Base-by-base conservation (phyloP, 495 filamentous ascomycete species). In the Podospora pseudopauciseta region DNA sequence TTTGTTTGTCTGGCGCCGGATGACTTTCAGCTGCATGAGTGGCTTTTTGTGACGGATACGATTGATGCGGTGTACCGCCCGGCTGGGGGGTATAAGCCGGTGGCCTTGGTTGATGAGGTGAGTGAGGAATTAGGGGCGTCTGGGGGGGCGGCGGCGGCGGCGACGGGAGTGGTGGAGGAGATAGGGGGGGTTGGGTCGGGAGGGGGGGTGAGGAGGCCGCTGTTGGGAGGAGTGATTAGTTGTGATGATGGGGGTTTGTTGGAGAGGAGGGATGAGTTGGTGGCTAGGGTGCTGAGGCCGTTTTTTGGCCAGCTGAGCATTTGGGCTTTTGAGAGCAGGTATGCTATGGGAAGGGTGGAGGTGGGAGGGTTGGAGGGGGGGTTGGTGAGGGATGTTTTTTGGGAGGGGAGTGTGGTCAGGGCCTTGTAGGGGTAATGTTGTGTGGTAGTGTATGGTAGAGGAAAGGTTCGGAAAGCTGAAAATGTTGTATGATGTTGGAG, bases 41-140 rank as follows among this genome's bases (percentile, higher is more conserved):
- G 95, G 95, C 86, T 98, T 19, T 99, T 96, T 77, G 88, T 98
- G 27, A 94, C 93, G 5, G 96, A 99, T 75, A 97, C 94, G 49
- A 94, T 97, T 71, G 95, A 99, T 74, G 93, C 96, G 1, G 92
- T 98, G 26, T 98, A 98, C 74, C 87, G 90, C 18, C 89, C 93
- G 1, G 78, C 86, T n/a, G 80, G 83, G 62, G 80, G 83, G 61
- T 91, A 89, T 80, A 84, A 88, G 65, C 87, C 94, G 1, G 82
- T 90, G 4, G 92, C 93, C 1, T 84, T 98, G 13, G 90, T 91
- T 19, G 95, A 99, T 70, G 92, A 94, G 72, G 81, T 99, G 7
- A 90, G 91, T 0, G 92, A 95, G 71, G 90, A 88, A 67, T 81
- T 97, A 0, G 90, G 90, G 11, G 75, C 65, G 0, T 23, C 23